Evolutionary conservation across 2,329 filamentous ascomycete genomes (phyloP), one percentile per base, ranked within the genome.

Genomic region (Penicillium paneum): DNA sequence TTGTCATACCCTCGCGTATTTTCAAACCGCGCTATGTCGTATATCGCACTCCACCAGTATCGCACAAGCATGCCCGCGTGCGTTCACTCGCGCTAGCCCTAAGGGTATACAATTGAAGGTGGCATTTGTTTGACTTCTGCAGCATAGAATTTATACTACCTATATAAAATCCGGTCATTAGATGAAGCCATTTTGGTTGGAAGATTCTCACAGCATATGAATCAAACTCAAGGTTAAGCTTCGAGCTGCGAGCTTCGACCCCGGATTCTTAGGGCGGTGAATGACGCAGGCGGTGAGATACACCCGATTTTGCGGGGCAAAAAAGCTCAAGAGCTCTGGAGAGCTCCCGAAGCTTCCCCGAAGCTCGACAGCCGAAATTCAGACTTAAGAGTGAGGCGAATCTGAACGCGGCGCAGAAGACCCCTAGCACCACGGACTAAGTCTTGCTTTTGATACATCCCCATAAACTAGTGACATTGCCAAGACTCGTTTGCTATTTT

Each of bases 281-380:
- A 54, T 54, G 52, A 54, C 52, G 46, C 52, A 54, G 40, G 52
- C 52, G 52, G 52, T 54, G n/a, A 42, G 21, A 6, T 15, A 13
- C 31, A n/a, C 40, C 7, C 15, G n/a, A 26, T 39, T 49, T 42
- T 39, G 51, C 26, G 51, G 51, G 45, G 45, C 45, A 42, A 52
- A 52, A 50, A 45, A 52, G 38, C 47, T 19, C 36, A 26, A 24
- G 21, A 24, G 36, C 45, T 43, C 29, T 26, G 1, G 15, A 12
- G 35, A 52, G 49, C 49, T 52, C 26, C 19, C n/a, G 34, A 36
- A 52, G 34, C 35, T 47, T 29, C 26, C 48, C 40, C 48, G 21
- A 32, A 17, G n/a, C 39, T 44, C 17, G n/a, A 28, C 42, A 52
- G 5, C 17, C 10, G 21, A 34, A 28, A 24, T n/a, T n/a, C 28